These are phyloP conservation scores for Barnettozyma populi DNA, from an alignment of 805 yeast genomes.

Conservation along the genomic window DNA sequence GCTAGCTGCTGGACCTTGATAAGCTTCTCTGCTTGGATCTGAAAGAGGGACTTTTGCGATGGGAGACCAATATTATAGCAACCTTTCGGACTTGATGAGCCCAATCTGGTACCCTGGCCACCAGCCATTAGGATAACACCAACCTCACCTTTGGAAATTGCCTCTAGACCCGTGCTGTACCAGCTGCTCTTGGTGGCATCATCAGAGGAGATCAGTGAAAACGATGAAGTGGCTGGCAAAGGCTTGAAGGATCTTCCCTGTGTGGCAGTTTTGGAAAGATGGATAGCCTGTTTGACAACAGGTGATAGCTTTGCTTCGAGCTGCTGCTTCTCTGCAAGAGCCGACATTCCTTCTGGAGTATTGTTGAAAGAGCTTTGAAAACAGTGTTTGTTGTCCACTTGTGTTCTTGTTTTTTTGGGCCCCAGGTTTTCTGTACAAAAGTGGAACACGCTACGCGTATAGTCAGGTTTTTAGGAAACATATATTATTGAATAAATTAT, in stretches of 20 bases:
- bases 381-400: too few relatives aligned
- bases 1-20: conserved; percentile 57
- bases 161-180: conserved; percentile 50
- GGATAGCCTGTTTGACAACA: conserved; percentile 35
- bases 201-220: conserved; percentile 35
- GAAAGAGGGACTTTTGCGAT: conserved; percentile 78
- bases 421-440: background rate
- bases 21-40: conserved; percentile 87
- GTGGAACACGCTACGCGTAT: too few relatives aligned
- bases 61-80: conserved; percentile 87
- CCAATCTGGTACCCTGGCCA: conserved; percentile 96
- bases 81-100: conserved; percentile 89
- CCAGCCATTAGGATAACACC: conserved; percentile 95
- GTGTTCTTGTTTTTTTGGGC: background rate
- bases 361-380: too few relatives aligned
- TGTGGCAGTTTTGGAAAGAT: conserved; percentile 27
- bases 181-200: conserved; percentile 19
- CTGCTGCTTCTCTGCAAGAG: conserved; percentile 10
- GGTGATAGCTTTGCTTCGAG: conserved; percentile 22
- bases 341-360: conserved; percentile 3
- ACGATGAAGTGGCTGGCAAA: conserved; percentile 47
- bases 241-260: conserved; percentile 33
- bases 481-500: too few relatives aligned
- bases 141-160: conserved; percentile 67
- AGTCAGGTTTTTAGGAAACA: too few relatives aligned